Evolutionary conservation across 2,329 filamentous ascomycete genomes (phyloP).

Genomic region (Fusarium metavorans): DNA sequence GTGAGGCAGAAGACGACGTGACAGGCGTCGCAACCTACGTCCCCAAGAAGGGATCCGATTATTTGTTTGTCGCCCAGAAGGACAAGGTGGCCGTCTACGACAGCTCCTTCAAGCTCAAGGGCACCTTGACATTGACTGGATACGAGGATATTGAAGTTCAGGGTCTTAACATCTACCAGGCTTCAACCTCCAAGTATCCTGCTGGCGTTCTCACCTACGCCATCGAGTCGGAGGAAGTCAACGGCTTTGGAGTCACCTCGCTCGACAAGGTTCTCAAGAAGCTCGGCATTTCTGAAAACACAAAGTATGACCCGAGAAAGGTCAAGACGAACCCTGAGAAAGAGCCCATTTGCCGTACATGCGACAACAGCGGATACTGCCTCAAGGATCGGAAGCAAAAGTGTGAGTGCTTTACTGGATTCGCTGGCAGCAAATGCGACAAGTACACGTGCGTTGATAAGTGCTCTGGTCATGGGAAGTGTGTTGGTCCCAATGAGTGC

Average conservation of each 20-base stretch:
- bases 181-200: conserved; percentile 49
- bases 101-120: conserved; percentile 49
- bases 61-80: conserved; percentile 56
- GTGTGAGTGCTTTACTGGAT: conserved; percentile 60
- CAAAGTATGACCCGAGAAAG: conserved; percentile 52
- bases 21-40: conserved; percentile 58
- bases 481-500: conserved; percentile 56
- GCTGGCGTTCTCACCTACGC: conserved; percentile 56
- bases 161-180: conserved; percentile 57
- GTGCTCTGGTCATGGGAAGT: conserved; percentile 57
- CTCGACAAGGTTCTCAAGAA: conserved; percentile 49
- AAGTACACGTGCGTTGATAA: conserved; percentile 53
- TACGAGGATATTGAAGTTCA: conserved; percentile 56
- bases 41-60: conserved; percentile 52
- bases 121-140: conserved; percentile 52
- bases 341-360: conserved; percentile 50
- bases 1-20: conserved; percentile 52
- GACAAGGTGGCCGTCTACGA: conserved; percentile 55
- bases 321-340: conserved; percentile 35
- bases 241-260: conserved; percentile 55
- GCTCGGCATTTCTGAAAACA: conserved; percentile 52
- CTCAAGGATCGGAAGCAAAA: conserved; percentile 34
- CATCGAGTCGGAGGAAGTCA: conserved; percentile 54
- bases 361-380: conserved; percentile 55
- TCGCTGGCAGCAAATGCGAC: conserved; percentile 50